Evolutionary conservation across 2,329 filamentous ascomycete species (phyloP).

Genomic region (Hirsutella thompsonii): DNA sequence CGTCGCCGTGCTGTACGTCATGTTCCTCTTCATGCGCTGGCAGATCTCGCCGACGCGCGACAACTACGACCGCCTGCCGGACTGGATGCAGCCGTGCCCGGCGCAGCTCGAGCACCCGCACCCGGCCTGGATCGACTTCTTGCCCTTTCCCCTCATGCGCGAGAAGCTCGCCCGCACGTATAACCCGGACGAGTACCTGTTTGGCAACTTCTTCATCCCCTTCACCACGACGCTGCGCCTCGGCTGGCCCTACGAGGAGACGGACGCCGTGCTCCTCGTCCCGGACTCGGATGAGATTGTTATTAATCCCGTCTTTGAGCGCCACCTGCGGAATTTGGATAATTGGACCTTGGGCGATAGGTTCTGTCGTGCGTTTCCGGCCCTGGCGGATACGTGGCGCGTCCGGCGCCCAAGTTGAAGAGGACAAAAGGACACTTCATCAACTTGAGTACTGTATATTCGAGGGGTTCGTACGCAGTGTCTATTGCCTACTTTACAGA

Average conservation of each 20-base stretch:
- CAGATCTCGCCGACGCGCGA: conserved; percentile 66
- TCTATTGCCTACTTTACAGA: conserved; percentile 6
- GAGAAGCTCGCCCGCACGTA: conserved; percentile 46
- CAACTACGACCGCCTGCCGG: conserved; percentile 66
- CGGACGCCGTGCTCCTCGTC: conserved; percentile 52
- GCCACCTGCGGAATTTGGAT: conserved; percentile 58
- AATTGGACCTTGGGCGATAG: conserved; percentile 71
- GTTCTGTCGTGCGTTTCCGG: conserved; percentile 55
- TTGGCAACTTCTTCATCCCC: conserved; percentile 74
- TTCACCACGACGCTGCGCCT: conserved; percentile 64
- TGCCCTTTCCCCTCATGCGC: conserved; percentile 70
- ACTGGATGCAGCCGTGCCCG: conserved; percentile 55
- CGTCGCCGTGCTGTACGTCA: conserved; percentile 68
- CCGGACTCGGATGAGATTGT: conserved; percentile 51
- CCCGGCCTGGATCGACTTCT: conserved; percentile 69
- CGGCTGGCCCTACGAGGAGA: conserved; percentile 74
- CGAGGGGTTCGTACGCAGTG: background rate
- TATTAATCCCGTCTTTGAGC: conserved; percentile 79
- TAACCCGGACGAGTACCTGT: conserved; percentile 39
- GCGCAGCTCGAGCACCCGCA: conserved; percentile 35
- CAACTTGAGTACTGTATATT: background rate
- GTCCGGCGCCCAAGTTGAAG: too few species aligned
- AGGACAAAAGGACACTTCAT: background rate
- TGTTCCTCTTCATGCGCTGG: conserved; percentile 84
- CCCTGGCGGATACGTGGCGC: conserved; percentile 13